Conservation (phyloP, 129 eudicot genomes). For the Helichrysum umbraculigerum region DNA sequence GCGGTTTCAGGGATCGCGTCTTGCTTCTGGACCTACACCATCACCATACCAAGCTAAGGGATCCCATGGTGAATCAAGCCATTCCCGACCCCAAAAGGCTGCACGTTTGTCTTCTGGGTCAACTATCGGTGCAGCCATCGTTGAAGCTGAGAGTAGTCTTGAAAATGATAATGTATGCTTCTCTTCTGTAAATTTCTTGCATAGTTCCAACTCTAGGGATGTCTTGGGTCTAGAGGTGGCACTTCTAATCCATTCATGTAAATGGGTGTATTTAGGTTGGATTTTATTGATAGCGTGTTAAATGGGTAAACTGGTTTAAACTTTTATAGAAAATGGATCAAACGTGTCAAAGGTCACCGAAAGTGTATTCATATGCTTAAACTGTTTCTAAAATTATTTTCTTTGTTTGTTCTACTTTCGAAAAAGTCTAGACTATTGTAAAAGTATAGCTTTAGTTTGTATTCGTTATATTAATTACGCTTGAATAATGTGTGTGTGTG, state of each 20-base stretch:
- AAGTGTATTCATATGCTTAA: background rate
- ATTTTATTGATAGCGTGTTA: background rate
- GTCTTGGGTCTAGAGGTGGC: background rate
- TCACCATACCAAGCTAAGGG: conserved; percentile 71
- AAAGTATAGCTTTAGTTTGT: background rate
- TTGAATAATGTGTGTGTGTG: too few relatives aligned
- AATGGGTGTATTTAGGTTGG: background rate
- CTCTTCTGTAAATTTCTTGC: conserved; percentile 2
- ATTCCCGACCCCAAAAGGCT: conserved; percentile 51
- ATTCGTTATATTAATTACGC: background rate
- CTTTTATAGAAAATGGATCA: background rate
- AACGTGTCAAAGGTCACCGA: background rate
- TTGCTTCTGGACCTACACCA: conserved; percentile 84
- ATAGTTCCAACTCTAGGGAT: background rate
- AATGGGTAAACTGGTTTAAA: background rate
- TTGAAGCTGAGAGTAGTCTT: conserved; percentile 81
- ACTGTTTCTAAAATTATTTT: too few relatives aligned
- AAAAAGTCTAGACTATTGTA: background rate
- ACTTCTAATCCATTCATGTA: background rate
- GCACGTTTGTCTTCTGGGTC: conserved; percentile 64
- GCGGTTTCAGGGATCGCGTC: conserved; percentile 94
- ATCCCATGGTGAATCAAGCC: conserved; percentile 21
- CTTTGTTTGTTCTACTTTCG: background rate
- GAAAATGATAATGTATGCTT: conserved; percentile 67
- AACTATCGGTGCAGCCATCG: conserved; percentile 92